Conservation (phyloP, 176 grass and related monocot species). For the Oryza punctata region DNA sequence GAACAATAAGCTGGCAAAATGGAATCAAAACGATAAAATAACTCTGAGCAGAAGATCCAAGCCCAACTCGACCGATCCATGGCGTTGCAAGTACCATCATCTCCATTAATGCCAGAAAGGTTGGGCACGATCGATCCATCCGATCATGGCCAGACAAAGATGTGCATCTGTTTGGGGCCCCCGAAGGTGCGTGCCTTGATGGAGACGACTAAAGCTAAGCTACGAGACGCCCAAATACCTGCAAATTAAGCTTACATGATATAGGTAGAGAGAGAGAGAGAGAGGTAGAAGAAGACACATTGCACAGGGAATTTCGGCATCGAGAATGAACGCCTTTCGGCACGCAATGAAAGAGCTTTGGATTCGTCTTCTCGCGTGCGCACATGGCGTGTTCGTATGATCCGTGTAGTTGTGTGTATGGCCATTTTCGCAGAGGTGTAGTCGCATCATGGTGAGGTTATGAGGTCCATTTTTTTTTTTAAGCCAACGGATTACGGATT, state of each 20-base stretch:
- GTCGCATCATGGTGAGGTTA: not conserved
- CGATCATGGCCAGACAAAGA: not conserved
- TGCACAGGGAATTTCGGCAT: not conserved
- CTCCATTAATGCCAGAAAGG: constrained; percentile 3
- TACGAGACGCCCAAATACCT: not conserved
- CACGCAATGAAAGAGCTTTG: not conserved
- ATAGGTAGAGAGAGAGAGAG: no score
- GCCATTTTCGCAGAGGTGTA: not conserved
- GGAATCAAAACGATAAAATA: not conserved
- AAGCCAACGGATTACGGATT: no score
- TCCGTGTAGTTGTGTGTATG: not conserved
- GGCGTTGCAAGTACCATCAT: not conserved
- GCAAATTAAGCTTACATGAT: not conserved
- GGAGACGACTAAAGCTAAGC: not conserved
- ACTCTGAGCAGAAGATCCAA: not conserved
- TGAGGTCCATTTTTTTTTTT: no score
- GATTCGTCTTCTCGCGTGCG: not conserved
- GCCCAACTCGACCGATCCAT: not conserved
- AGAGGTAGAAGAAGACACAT: no score
- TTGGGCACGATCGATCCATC: not conserved
- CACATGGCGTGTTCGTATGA: not conserved
- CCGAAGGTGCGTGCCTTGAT: not conserved
- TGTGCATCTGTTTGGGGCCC: constrained; percentile 5
- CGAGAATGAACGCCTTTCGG: not conserved
- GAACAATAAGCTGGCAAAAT: not conserved